These are phyloP conservation scores for Clavispora carvajalis DNA, from an alignment of 805 yeast species.

Conservation along the genomic window DNA sequence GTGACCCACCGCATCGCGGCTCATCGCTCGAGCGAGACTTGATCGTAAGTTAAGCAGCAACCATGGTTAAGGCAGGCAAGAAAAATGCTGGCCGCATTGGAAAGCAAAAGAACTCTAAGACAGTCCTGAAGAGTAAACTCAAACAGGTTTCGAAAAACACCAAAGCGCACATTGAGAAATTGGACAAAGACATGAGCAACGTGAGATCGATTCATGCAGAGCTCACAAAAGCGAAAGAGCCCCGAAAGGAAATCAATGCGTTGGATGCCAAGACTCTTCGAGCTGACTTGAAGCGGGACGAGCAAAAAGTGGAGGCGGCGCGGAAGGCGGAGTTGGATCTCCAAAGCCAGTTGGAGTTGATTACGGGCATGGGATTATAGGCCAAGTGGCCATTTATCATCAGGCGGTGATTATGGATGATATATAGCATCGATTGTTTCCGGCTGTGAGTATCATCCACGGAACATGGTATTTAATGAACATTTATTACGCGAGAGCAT, in stretches of 20 bases:
- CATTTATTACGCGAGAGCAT: no score
- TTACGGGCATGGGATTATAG: conserved; percentile 38
- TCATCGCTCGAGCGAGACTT: neutral
- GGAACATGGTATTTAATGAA: no score
- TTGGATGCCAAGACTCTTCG: conserved; percentile 32
- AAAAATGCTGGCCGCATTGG: neutral
- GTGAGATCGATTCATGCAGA: conserved; percentile 16
- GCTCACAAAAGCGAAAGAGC: conserved; percentile 7
- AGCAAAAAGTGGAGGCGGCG: conserved; percentile 21
- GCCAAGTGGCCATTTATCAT: no score
- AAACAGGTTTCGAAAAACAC: conserved; percentile 25
- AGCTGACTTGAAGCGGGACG: conserved; percentile 37
- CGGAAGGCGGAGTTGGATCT: conserved; percentile 37
- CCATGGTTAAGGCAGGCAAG: neutral
- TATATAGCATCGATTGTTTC: no score
- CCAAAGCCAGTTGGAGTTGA: conserved; percentile 41
- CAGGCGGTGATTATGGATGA: neutral
- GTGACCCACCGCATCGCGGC: neutral
- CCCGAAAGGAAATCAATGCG: conserved; percentile 19
- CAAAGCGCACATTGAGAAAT: conserved; percentile 27
- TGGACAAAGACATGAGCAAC: conserved; percentile 25
- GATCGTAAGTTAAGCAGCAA: neutral
- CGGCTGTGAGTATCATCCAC: no score
- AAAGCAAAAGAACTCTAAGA: neutral
- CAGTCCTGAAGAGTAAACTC: conserved; percentile 8